These are phyloP conservation scores for Saxophila tyrrhenica DNA, from an alignment of 495 filamentous ascomycete species.

Conservation along the genomic window DNA sequence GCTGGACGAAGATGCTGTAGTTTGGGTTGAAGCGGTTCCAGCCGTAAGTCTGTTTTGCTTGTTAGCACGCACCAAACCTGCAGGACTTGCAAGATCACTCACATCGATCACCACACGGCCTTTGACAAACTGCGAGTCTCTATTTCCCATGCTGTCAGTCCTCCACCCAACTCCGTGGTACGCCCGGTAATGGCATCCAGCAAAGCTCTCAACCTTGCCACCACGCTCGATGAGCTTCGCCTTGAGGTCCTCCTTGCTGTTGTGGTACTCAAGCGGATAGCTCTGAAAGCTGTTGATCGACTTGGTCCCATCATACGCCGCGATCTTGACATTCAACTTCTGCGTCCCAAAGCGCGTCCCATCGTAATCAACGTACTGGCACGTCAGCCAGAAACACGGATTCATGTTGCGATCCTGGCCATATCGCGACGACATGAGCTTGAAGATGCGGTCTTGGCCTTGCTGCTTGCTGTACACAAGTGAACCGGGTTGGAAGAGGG, in stretches of 20 bases:
- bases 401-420: constrained; percentile 23
- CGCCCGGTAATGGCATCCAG: constrained; percentile 50
- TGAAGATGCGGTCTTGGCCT: constrained; percentile 32
- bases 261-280: constrained; percentile 48
- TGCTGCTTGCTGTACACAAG: constrained; percentile 31
- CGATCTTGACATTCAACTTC: constrained; percentile 34
- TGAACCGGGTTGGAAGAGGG: constrained; percentile 40
- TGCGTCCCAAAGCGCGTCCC: constrained; percentile 47
- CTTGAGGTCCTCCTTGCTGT: constrained; percentile 31
- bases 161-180: constrained; percentile 43
- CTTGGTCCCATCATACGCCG: constrained; percentile 43
- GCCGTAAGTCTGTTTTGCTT: constrained; percentile 23
- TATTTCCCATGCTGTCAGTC: constrained; percentile 14
- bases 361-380: constrained; percentile 47
- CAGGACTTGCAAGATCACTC: not conserved
- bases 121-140: constrained; percentile 38
- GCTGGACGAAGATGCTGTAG: constrained; percentile 21
- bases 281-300: constrained; percentile 43
- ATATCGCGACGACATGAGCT: constrained; percentile 27
- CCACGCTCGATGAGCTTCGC: constrained; percentile 28
- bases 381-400: constrained; percentile 27
- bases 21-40: constrained; percentile 35
- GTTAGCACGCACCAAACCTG: not conserved
- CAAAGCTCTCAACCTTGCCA: constrained; percentile 32
- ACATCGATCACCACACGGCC: constrained; percentile 45